phyloP scores from a whole-genome alignment of 1,284 basidiomycete genomes.

The Binderoboletus segoi region DNA sequence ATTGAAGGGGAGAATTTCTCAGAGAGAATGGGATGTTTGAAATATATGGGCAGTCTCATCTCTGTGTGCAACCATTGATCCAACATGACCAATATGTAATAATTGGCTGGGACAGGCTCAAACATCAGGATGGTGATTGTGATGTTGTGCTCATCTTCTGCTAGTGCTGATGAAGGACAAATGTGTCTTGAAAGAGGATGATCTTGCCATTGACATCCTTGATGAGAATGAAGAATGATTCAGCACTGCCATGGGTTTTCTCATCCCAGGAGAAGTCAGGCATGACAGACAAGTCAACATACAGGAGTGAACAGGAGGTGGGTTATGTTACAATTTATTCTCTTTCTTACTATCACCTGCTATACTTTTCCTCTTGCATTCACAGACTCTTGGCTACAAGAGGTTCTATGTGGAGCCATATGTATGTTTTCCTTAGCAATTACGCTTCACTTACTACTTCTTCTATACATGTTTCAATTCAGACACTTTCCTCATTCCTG shows the following conservation, averaged over 20 bases:
- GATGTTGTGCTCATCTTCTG: constrained; percentile 91
- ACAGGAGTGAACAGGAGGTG: constrained; percentile 85
- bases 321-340: too few species aligned
- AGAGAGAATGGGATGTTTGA: constrained; percentile 97
- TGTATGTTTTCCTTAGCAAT: too few species aligned
- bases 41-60: constrained; percentile 93
- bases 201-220: constrained; percentile 98
- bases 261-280: constrained; percentile 99
- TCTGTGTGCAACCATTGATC: constrained; percentile 97
- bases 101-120: constrained; percentile 96
- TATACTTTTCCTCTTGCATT: too few species aligned
- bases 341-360: too few species aligned
- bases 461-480: too few species aligned
- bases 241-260: constrained; percentile 85
- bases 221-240: constrained; percentile 91
- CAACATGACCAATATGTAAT: constrained; percentile 94
- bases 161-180: constrained; percentile 92
- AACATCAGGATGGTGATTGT: constrained; percentile 96
- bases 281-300: constrained; percentile 88
- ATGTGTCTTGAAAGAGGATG: constrained; percentile 92
- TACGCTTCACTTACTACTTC: too few species aligned
- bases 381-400: too few species aligned
- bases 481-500: too few species aligned
- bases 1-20: constrained; percentile 96
- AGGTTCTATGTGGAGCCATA: too few species aligned